phyloP scores from a whole-genome alignment of 2,329 filamentous ascomycete genomes.

The Aciculosporium take region DNA sequence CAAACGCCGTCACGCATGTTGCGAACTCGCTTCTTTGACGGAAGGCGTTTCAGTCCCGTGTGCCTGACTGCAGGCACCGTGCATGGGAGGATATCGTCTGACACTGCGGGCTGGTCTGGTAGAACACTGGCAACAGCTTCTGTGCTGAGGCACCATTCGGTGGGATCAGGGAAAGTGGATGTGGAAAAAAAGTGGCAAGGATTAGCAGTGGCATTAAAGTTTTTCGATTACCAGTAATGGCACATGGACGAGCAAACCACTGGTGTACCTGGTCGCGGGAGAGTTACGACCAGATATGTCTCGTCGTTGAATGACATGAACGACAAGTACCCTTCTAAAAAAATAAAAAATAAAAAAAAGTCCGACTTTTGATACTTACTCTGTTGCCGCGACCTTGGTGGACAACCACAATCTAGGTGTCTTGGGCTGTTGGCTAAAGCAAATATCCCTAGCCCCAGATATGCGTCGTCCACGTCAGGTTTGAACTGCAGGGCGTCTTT shows the following conservation, averaged over 20 bases:
- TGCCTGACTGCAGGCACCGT: too few relatives aligned
- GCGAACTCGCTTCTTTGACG: too few relatives aligned
- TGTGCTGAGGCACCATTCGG: conserved; percentile 31
- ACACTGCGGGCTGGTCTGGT: neutral
- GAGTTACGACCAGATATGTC: neutral
- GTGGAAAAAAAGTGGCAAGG: conserved; percentile 34
- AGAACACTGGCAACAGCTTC: conserved; percentile 27
- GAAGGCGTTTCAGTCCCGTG: neutral
- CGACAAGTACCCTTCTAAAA: neutral
- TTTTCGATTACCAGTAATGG: conserved; percentile 32
- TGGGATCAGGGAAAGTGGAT: conserved; percentile 33
- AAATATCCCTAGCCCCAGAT: neutral
- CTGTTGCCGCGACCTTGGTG: neutral
- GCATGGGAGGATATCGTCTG: neutral
- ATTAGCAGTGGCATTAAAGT: conserved; percentile 32
- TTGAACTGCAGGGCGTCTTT: neutral
- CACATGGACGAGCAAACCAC: conserved; percentile 24
- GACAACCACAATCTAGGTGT: neutral
- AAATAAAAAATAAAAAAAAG: neutral
- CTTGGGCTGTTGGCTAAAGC: neutral
- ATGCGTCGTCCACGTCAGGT: neutral
- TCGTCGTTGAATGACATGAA: neutral
- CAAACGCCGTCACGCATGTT: neutral
- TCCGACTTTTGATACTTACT: neutral
- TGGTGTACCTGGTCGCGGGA: neutral